Conservation (phyloP, 305 asterid genomes). For the Fraxinus nigra region DNA sequence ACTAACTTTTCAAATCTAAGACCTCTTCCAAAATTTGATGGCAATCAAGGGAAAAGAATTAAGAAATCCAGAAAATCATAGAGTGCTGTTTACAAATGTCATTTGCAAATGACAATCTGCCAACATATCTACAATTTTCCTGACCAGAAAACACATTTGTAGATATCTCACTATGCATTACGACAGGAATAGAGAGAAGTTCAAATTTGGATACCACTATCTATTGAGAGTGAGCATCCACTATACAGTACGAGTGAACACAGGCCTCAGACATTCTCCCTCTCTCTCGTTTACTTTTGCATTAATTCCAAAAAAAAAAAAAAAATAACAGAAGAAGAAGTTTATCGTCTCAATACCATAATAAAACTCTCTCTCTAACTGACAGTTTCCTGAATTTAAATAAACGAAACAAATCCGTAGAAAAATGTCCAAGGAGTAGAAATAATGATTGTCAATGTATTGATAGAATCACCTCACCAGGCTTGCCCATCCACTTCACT, state of each 20-base stretch:
- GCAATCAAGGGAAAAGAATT: background rate
- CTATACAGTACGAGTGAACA: background rate
- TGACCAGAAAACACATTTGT: background rate
- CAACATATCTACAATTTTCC: background rate
- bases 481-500: constrained; percentile 99
- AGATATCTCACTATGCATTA: background rate
- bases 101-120: background rate
- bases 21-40: background rate
- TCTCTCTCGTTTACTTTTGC: background rate
- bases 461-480: constrained; percentile 62
- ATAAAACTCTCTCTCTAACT: background rate
- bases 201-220: background rate
- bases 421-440: background rate
- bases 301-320: background rate
- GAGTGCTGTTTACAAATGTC: background rate
- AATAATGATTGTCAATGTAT: background rate
- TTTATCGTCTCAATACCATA: no score
- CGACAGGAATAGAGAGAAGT: background rate
- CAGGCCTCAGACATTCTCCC: background rate
- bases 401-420: background rate
- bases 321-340: no score
- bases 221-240: background rate
- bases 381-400: background rate
- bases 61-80: background rate
- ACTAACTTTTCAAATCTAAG: background rate